phyloP scores from a whole-genome alignment of 1,284 basidiomycete species.

The Cutaneotrichosporon mucoides region DNA sequence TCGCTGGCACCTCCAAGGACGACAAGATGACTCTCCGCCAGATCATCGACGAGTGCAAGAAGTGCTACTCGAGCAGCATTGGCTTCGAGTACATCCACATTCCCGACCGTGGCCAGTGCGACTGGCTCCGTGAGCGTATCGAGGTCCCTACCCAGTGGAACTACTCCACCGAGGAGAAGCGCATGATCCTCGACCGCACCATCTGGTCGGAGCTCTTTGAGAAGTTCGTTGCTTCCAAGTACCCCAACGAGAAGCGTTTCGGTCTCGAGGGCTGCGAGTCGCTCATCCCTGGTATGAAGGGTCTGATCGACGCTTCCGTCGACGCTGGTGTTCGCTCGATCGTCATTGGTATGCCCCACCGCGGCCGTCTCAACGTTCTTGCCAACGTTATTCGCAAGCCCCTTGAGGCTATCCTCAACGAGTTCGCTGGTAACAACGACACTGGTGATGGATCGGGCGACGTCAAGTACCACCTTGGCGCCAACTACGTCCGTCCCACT shows the following conservation, averaged over 20 bases:
- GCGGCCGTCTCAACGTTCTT: conserved; percentile 95
- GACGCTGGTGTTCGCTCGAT: conserved; percentile 93
- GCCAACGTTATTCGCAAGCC: conserved; percentile 99
- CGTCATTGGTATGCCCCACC: conserved; percentile 99
- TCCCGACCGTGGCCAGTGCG: conserved; percentile 96
- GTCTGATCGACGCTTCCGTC: conserved; percentile 95
- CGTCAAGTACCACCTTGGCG: conserved; percentile 98
- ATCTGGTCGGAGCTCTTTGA: conserved; percentile 99
- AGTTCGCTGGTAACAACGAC: conserved; percentile 71
- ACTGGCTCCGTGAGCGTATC: conserved; percentile 97
- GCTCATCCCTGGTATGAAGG: conserved; percentile 98
- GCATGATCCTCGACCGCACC: conserved; percentile 96
- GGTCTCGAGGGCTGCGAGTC: conserved; percentile 98
- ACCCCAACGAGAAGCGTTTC: conserved; percentile 99
- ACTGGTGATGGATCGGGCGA: conserved; percentile 84
- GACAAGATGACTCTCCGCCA: conserved; percentile 88
- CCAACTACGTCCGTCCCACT: conserved; percentile 97
- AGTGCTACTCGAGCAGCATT: conserved; percentile 90
- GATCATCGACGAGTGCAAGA: conserved; percentile 86
- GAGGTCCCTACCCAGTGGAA: conserved; percentile 98
- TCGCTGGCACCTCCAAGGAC: conserved; percentile 57
- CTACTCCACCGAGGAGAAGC: conserved; percentile 96
- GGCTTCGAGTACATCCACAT: conserved; percentile 99
- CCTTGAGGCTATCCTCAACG: conserved; percentile 95
- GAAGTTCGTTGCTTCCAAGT: conserved; percentile 97